Evolutionary conservation across 495 filamentous ascomycete genomes (phyloP).

Genomic region (Podospora conica): DNA sequence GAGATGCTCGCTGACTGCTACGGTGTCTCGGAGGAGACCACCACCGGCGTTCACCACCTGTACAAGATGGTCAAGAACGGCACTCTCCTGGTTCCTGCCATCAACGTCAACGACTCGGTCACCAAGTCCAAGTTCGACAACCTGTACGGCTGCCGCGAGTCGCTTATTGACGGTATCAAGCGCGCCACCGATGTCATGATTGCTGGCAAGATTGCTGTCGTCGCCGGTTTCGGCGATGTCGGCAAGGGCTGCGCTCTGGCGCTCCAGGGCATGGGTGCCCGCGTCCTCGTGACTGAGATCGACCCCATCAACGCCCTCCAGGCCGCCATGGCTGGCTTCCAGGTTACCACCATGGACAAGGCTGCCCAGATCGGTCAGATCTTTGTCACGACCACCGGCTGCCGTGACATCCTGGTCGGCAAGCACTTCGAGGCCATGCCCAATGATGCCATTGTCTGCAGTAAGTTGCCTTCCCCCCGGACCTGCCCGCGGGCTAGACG

Average conservation of each 20-base stretch:
- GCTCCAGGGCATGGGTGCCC: constrained; percentile 93
- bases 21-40: constrained; percentile 98
- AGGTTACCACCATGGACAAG: constrained; percentile 97
- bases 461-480: constrained; percentile 45
- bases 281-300: constrained; percentile 93
- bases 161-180: constrained; percentile 98
- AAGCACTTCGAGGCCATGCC: constrained; percentile 95
- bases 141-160: constrained; percentile 98
- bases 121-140: constrained; percentile 99
- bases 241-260: constrained; percentile 98
- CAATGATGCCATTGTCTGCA: constrained; percentile 99
- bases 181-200: constrained; percentile 99
- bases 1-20: constrained; percentile 96
- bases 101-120: constrained; percentile 99
- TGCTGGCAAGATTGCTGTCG: constrained; percentile 95
- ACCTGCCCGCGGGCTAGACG: not conserved
- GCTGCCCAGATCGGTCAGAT: constrained; percentile 84
- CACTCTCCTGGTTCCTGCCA: constrained; percentile 85
- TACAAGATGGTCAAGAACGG: constrained; percentile 95
- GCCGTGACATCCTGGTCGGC: constrained; percentile 91
- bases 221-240: constrained; percentile 97
- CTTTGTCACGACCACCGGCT: constrained; percentile 98
- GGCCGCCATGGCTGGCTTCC: constrained; percentile 92
- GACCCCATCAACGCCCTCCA: constrained; percentile 99
- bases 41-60: constrained; percentile 98